phyloP scores from a whole-genome alignment of 371 early-diverging fungal species.

The Cladochytrium tenue region DNA sequence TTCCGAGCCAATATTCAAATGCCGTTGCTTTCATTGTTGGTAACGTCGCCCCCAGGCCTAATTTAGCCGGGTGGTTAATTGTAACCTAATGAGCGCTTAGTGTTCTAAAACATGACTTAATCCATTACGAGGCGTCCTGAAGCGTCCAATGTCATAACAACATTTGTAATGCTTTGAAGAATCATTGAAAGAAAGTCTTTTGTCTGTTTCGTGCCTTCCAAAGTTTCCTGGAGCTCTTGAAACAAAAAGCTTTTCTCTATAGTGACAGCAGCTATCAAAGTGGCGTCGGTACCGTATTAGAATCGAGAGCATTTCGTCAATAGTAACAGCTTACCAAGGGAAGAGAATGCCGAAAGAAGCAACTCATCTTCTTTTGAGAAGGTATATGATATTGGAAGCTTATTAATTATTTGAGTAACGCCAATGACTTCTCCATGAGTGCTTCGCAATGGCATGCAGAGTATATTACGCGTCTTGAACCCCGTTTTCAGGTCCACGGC shows the following conservation, averaged over 20 bases:
- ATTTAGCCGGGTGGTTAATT: constrained; percentile 35
- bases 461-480: constrained; percentile 51
- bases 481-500: constrained; percentile 51
- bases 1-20: constrained; percentile 46
- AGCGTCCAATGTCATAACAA: constrained; percentile 32
- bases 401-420: constrained; percentile 56
- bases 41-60: constrained; percentile 16
- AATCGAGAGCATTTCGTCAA: not conserved
- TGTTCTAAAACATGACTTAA: no score
- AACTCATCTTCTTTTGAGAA: constrained; percentile 47
- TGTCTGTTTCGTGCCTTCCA: constrained; percentile 17
- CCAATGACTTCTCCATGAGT: constrained; percentile 43
- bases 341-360: constrained; percentile 41
- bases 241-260: constrained; percentile 48
- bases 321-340: constrained; percentile 29
- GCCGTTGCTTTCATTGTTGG: constrained; percentile 29
- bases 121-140: constrained; percentile 36
- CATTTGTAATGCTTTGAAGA: constrained; percentile 18
- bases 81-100: no score
- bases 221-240: constrained; percentile 36
- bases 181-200: constrained; percentile 24
- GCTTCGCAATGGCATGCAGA: constrained; percentile 54
- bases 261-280: constrained; percentile 40
- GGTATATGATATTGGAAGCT: constrained; percentile 33
- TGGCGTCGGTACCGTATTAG: not conserved